Conservation (phyloP, 805 yeast genomes). For the Yueomyces sinensis region DNA sequence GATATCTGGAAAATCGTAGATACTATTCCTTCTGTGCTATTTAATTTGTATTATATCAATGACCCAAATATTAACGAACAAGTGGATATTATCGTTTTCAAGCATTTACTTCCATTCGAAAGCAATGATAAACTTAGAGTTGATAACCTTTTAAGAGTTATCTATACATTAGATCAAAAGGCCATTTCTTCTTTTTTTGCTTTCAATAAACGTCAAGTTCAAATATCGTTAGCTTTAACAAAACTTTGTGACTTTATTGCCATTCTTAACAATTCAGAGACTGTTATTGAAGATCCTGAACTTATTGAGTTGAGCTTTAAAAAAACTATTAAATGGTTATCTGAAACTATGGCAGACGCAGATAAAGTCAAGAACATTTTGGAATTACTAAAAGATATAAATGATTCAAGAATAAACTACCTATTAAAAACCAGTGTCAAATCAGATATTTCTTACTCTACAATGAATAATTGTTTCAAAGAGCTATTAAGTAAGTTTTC, state of each 20-base stretch:
- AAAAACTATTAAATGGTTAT: conserved; percentile 49
- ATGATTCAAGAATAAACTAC: conserved; percentile 46
- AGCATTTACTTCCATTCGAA: conserved; percentile 46
- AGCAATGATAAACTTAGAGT: conserved; percentile 35
- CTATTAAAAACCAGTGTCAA: conserved; percentile 41
- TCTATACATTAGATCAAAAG: conserved; percentile 38
- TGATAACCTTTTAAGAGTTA: conserved; percentile 36
- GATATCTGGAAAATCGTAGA: conserved; percentile 21
- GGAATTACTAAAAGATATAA: conserved; percentile 36
- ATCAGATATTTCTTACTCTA: conserved; percentile 44
- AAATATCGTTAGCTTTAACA: conserved; percentile 36
- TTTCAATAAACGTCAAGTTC: conserved; percentile 53
- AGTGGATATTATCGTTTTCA: conserved; percentile 51
- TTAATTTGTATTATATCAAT: conserved; percentile 61
- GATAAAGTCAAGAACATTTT: conserved; percentile 37
- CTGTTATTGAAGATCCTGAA: conserved; percentile 7
- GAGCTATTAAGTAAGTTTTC: conserved; percentile 46
- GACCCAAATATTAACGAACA: conserved; percentile 50
- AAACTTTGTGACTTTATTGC: conserved; percentile 40
- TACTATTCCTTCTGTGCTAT: conserved; percentile 48
- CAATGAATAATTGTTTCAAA: conserved; percentile 46
- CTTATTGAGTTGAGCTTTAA: conserved; percentile 27
- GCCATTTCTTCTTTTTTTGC: conserved; percentile 57
- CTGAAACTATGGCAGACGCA: conserved; percentile 41
- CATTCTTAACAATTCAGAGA: conserved; percentile 22